Evolutionary conservation across 2,329 filamentous ascomycete species (phyloP).

Genomic region (Alternaria ventricosa): DNA sequence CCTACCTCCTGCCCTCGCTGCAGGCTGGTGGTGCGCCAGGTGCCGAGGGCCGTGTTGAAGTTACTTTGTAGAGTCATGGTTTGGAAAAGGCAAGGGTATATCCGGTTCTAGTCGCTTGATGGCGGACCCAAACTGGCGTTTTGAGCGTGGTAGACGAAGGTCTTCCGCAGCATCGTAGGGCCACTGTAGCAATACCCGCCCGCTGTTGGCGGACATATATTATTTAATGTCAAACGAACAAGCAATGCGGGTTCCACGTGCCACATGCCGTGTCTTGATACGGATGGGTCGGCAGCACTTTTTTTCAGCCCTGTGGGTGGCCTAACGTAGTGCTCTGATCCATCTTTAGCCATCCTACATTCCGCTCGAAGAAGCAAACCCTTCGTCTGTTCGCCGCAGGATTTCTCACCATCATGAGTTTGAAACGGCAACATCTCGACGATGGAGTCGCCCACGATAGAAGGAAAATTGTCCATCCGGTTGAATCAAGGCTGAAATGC

Average conservation of each 20-base stretch:
- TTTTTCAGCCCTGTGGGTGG: neutral
- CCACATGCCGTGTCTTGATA: neutral
- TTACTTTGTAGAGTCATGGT: conserved; percentile 44
- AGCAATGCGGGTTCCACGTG: conserved; percentile 8
- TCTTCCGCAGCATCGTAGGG: conserved; percentile 26
- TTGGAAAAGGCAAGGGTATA: conserved; percentile 35
- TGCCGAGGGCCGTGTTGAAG: conserved; percentile 51
- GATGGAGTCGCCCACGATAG: neutral
- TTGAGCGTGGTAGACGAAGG: conserved; percentile 39
- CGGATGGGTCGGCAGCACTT: neutral
- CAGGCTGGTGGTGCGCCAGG: conserved; percentile 46
- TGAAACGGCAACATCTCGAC: neutral
- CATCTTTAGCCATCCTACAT: neutral
- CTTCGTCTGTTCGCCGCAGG: neutral
- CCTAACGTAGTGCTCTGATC: neutral
- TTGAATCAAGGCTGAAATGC: neutral
- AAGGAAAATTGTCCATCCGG: neutral
- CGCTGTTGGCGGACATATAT: conserved; percentile 38
- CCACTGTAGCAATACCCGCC: conserved; percentile 43
- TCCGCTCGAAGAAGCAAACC: neutral
- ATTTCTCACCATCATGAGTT: neutral
- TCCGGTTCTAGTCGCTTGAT: conserved; percentile 32
- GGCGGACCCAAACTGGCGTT: conserved; percentile 38
- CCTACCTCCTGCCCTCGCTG: conserved; percentile 50
- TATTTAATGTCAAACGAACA: conserved; percentile 40